Conservation (phyloP, 2,329 filamentous ascomycete species). For the Alternaria tenuissima region DNA sequence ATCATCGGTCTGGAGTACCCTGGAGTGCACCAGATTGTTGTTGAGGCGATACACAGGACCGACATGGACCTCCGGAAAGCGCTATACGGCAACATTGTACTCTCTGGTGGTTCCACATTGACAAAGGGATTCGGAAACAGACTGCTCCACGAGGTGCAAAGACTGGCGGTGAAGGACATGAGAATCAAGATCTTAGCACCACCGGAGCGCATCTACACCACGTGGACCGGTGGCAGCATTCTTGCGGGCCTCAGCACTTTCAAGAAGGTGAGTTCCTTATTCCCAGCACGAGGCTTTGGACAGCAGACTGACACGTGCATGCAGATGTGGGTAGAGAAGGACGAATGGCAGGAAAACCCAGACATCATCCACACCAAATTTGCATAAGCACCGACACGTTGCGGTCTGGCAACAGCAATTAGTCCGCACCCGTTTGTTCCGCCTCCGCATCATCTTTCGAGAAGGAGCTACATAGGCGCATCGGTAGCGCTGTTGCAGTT, state of each 20-base stretch:
- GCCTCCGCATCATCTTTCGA: constrained; percentile 41
- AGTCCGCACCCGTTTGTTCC: constrained; percentile 40
- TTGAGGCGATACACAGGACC: constrained; percentile 92
- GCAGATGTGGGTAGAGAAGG: constrained; percentile 99
- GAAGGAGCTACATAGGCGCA: constrained; percentile 34
- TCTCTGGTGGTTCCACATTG: constrained; percentile 93
- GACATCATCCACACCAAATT: constrained; percentile 99
- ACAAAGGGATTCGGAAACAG: constrained; percentile 97
- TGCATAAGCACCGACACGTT: constrained; percentile 63
- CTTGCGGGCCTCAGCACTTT: constrained; percentile 96
- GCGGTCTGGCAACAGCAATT: constrained; percentile 28
- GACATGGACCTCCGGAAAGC: constrained; percentile 95
- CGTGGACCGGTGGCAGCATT: constrained; percentile 98
- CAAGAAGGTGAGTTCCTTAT: constrained; percentile 76
- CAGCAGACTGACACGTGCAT: constrained; percentile 39
- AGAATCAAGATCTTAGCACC: constrained; percentile 99
- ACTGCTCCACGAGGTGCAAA: constrained; percentile 88
- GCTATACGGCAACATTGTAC: constrained; percentile 94
- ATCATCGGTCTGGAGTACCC: constrained; percentile 97
- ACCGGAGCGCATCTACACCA: constrained; percentile 97
- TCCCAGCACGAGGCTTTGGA: constrained; percentile 11
- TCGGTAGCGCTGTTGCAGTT: constrained; percentile 31
- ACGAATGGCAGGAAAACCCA: constrained; percentile 99
- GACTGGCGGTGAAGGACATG: constrained; percentile 97
- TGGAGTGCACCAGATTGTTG: constrained; percentile 96